phyloP scores from a whole-genome alignment of 202 grass and related monocot species.

The Digitaria exilis region DNA sequence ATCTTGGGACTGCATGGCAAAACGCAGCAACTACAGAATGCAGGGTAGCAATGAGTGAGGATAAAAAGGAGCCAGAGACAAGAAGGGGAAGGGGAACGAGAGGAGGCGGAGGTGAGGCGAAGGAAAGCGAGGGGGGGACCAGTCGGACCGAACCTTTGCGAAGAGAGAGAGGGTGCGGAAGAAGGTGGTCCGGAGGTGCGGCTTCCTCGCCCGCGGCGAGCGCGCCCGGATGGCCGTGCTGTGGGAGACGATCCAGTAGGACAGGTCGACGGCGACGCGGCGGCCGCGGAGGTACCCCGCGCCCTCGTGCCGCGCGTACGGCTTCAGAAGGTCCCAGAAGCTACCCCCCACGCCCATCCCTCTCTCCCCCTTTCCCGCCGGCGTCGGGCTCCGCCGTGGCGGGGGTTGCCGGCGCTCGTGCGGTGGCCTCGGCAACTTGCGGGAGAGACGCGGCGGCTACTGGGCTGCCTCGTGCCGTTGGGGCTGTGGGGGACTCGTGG shows the following conservation, averaged over 20 bases:
- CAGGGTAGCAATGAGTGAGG: neutral
- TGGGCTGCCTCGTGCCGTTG: slow-evolving; percentile 1
- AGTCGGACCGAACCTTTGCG: slow-evolving; percentile 59
- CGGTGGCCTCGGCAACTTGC: neutral
- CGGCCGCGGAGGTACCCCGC: slow-evolving; percentile 78
- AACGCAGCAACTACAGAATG: neutral
- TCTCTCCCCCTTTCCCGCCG: neutral
- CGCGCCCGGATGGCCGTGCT: slow-evolving; percentile 70
- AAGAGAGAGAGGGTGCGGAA: slow-evolving; percentile 90
- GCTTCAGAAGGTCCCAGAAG: slow-evolving; percentile 91
- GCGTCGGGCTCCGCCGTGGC: slow-evolving; percentile 2
- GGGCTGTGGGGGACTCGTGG: neutral
- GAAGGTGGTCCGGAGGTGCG: slow-evolving; percentile 79
- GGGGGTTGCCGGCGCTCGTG: neutral
- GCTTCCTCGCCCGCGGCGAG: slow-evolving; percentile 54
- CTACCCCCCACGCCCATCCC: slow-evolving; percentile 80
- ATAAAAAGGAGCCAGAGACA: neutral
- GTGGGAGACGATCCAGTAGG: slow-evolving; percentile 94
- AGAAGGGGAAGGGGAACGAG: neutral
- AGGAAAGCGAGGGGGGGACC: neutral
- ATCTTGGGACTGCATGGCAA: slow-evolving; percentile 1
- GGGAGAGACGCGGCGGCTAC: neutral
- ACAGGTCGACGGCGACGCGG: slow-evolving; percentile 93
- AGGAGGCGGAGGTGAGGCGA: neutral
- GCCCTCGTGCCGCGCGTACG: slow-evolving; percentile 65